phyloP scores from a whole-genome alignment of 148 eudicot species.

The Amaranthus palmeri region DNA sequence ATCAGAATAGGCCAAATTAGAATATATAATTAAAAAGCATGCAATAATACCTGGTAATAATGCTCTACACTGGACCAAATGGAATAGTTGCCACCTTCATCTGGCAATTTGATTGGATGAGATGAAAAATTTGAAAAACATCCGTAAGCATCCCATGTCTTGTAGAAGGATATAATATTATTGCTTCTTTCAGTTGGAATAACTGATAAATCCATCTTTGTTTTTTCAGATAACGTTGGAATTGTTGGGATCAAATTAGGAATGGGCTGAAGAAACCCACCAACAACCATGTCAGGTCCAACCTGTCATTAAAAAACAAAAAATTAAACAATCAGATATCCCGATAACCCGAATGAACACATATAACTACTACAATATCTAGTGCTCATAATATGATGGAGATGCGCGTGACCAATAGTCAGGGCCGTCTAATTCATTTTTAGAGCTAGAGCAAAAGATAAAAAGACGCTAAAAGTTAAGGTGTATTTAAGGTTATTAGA shows the following conservation, averaged over 20 bases:
- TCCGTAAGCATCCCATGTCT: constrained; percentile 94
- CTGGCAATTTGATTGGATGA: constrained; percentile 74
- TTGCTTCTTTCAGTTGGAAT: constrained; percentile 60
- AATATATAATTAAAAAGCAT: too few relatives aligned
- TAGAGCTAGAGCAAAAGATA: too few relatives aligned
- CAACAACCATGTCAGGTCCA: constrained; percentile 93
- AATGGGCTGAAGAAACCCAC: constrained; percentile 94
- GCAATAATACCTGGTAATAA: constrained; percentile 80
- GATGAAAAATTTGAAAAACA: constrained; percentile 95
- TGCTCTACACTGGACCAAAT: constrained; percentile 91
- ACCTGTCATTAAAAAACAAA: constrained; percentile 46
- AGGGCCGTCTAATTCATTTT: too few relatives aligned
- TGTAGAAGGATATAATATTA: constrained; percentile 61
- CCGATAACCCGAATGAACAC: too few relatives aligned
- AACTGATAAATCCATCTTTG: constrained; percentile 74
- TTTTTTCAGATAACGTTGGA: constrained; percentile 78
- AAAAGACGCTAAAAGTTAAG: too few relatives aligned
- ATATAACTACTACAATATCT: too few relatives aligned
- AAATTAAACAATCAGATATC: too few relatives aligned
- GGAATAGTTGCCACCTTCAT: constrained; percentile 53
- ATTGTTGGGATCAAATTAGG: constrained; percentile 76
- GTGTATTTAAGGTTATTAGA: too few relatives aligned
- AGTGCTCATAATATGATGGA: too few relatives aligned
- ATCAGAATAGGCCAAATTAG: too few relatives aligned
- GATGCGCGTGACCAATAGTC: too few relatives aligned